Conservation (phyloP, 106 monocot genomes). For the Triglochin maritima region DNA sequence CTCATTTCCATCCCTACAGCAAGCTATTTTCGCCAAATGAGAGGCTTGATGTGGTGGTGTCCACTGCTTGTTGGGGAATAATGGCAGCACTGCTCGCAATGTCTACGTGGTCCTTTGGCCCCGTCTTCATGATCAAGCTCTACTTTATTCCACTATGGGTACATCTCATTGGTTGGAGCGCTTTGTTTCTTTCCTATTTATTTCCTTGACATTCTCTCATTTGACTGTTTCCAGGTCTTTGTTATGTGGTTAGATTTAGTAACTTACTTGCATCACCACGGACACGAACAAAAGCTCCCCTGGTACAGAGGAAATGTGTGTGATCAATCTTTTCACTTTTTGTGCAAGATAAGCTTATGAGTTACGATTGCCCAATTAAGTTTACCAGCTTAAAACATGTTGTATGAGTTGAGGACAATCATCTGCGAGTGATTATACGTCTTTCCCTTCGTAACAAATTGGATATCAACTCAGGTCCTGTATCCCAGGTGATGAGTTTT, state of each 20-base stretch:
- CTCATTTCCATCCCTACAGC: slow-evolving; percentile 23
- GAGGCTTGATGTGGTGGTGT: slow-evolving; percentile 16
- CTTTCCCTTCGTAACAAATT: no score
- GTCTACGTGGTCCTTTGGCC: slow-evolving; percentile 1
- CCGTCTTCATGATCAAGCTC: slow-evolving; percentile 9
- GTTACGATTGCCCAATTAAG: no score
- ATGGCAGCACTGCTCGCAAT: slow-evolving; percentile 14
- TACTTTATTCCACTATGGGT: slow-evolving; percentile 15
- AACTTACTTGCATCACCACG: slow-evolving; percentile 27
- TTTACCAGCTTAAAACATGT: no score
- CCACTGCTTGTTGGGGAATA: slow-evolving; percentile 19
- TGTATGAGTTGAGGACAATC: no score
- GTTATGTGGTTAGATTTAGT: slow-evolving; percentile 22
- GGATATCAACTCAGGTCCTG: no score
- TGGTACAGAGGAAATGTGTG: slow-evolving; percentile 20
- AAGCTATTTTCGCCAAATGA: slow-evolving; percentile 19
- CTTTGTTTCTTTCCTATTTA: not conserved
- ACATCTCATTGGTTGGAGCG: not conserved
- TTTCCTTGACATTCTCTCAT: not conserved
- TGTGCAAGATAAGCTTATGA: not conserved
- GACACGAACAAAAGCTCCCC: slow-evolving; percentile 18
- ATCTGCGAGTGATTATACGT: no score
- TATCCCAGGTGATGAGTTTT: no score
- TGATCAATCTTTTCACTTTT: not conserved
- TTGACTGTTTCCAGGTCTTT: slow-evolving; percentile 7